Base-by-base conservation (phyloP, 1,284 basidiomycete genomes). In the Mycena sp. region DNA sequence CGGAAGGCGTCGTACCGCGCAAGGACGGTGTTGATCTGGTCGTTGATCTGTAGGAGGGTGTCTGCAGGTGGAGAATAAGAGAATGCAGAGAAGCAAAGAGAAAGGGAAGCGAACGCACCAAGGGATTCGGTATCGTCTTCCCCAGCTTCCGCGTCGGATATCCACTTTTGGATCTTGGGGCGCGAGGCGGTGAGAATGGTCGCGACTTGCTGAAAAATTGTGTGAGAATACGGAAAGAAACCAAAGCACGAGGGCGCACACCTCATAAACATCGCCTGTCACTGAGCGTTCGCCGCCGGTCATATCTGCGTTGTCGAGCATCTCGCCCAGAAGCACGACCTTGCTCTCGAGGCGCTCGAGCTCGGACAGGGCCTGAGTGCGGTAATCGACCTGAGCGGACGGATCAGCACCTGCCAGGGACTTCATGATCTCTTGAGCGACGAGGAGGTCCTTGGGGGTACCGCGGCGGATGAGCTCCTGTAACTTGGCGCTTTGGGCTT, bases 341-440 rank as follows among this genome's bases (percentile, higher is more conserved):
- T 99, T 95, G 73, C 90, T 89, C 78, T 99, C 96, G 21, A 99
- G 85, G 77, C 98, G 98, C 74, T 95, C 94, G 28, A 99, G 88
- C 72, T 99, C 98, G 4, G 87, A 88, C 38, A 95, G 77, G 1
- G 96, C 94, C 72, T 99, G 96, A 19, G 90, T 86, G 26, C 92
- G 88, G 76, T 99, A 99, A 74, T 99, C 96, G 1, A 95, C 94
- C 73, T 95, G 94, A 59, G 92, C 88, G 38, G 98, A 95, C 0
- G 96, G 96, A 76, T 99, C 95, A 1, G 97, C 97, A 29, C 97
- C 98, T 0, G 96, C 92, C 57, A 99, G 87, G 2, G 91, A 82
- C 77, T 99, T 99, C 96, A 99, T 99, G 45, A 99, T 84, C 72
- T 99, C 97, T 74, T 99, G 97, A 2, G 98, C 98, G 11, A 93